Evolutionary conservation across 768 basidiomycete species (phyloP).

Genomic region (Rhodocollybia butyracea): DNA sequence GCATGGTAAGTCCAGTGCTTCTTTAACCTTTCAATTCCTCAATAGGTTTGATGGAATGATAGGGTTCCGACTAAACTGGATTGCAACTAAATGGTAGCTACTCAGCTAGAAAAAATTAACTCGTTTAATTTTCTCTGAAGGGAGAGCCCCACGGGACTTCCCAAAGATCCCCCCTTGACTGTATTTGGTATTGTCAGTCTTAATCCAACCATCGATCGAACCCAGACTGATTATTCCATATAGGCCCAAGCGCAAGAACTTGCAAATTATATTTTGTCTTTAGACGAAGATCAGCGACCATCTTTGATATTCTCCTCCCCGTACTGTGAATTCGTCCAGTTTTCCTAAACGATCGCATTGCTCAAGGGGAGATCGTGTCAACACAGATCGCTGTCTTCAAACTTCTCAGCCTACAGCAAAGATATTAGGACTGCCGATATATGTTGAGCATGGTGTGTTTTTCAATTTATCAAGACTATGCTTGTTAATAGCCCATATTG

Average conservation of each 20-base stretch:
- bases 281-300: slow-evolving; percentile 37
- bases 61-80: slow-evolving; percentile 55
- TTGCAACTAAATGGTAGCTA: slow-evolving; percentile 39
- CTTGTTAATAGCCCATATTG: background rate
- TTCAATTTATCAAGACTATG: background rate
- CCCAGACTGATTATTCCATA: background rate
- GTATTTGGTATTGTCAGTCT: slow-evolving; percentile 41
- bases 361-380: background rate
- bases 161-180: slow-evolving; percentile 50
- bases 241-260: slow-evolving; percentile 51
- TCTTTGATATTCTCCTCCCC: slow-evolving; percentile 57
- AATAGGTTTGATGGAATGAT: slow-evolving; percentile 1
- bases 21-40: background rate
- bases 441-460: slow-evolving; percentile 69
- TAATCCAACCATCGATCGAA: background rate
- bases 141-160: slow-evolving; percentile 40
- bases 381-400: slow-evolving; percentile 81
- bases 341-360: background rate
- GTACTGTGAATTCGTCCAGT: slow-evolving; percentile 53
- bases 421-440: slow-evolving; percentile 65
- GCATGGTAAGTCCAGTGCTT: slow-evolving; percentile 33
- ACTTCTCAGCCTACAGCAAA: slow-evolving; percentile 65
- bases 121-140: slow-evolving; percentile 16
- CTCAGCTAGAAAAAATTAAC: background rate
- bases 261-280: slow-evolving; percentile 39